Evolutionary conservation across 2,329 filamentous ascomycete genomes (phyloP).

Genomic region (Huntiella savannae): DNA sequence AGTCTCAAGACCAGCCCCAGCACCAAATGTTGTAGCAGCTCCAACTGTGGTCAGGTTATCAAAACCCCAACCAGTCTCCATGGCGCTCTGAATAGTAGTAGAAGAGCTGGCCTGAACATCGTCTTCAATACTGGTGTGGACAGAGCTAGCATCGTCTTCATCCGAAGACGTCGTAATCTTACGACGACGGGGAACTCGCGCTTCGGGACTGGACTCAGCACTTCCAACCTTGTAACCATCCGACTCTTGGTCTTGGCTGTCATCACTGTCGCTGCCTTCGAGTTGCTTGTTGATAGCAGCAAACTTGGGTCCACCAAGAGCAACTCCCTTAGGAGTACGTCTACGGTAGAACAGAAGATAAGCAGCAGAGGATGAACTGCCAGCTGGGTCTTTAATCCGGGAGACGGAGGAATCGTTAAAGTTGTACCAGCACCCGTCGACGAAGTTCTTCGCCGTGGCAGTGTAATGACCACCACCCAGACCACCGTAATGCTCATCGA

Average conservation of each 20-base stretch:
- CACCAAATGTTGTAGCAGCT: constrained; percentile 13
- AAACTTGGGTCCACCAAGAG: constrained; percentile 64
- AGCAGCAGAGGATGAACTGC: constrained; percentile 55
- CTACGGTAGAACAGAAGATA: constrained; percentile 95
- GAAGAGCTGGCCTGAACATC: constrained; percentile 21
- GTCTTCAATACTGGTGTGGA: constrained; percentile 29
- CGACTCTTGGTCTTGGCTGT: too few species aligned
- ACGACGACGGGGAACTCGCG: background rate
- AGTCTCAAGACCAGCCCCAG: constrained; percentile 17
- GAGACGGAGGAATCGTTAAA: constrained; percentile 77
- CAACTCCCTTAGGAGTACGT: constrained; percentile 39
- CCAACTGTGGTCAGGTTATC: constrained; percentile 18
- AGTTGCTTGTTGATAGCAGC: constrained; percentile 49
- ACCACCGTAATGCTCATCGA: constrained; percentile 89
- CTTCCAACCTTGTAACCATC: too few species aligned
- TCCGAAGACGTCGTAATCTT: background rate
- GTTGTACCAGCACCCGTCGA: constrained; percentile 79
- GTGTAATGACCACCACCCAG: constrained; percentile 94
- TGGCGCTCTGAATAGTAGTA: constrained; percentile 16
- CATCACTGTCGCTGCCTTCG: constrained; percentile 26
- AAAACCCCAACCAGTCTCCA: constrained; percentile 29
- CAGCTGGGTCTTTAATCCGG: constrained; percentile 36
- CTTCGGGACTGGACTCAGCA: background rate
- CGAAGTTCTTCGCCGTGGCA: constrained; percentile 81
- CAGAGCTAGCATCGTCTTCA: constrained; percentile 18